Conservation (phyloP, 192 early-diverging fungal genomes). For the Coemansia sp. region DNA sequence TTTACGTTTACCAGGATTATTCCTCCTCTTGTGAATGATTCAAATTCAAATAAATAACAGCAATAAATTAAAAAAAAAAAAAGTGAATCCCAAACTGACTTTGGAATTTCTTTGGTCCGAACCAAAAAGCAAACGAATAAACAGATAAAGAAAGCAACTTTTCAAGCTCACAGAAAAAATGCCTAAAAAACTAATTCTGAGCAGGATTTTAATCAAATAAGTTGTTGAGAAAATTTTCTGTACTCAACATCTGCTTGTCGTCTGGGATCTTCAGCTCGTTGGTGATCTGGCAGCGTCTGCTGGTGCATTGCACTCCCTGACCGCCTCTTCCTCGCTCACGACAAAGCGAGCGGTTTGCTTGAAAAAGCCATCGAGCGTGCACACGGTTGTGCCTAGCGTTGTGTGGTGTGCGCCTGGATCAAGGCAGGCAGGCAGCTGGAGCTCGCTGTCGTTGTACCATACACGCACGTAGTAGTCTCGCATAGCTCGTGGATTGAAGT, state of each 20-base stretch:
- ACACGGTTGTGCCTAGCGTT: conserved; percentile 32
- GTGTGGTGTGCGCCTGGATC: conserved; percentile 54
- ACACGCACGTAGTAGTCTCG: conserved; percentile 57
- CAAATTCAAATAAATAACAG: background rate
- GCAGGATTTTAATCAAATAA: background rate
- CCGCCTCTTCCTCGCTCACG: conserved; percentile 27
- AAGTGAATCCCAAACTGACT: background rate
- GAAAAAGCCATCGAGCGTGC: conserved; percentile 57
- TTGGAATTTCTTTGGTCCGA: background rate
- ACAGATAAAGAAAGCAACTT: background rate
- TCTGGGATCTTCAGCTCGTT: background rate
- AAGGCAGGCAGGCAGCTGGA: conserved; percentile 48
- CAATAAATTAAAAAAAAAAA: background rate
- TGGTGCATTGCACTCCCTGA: conserved; percentile 7
- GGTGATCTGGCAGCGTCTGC: background rate
- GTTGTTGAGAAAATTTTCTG: background rate
- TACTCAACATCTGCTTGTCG: background rate
- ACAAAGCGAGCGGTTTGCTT: conserved; percentile 49
- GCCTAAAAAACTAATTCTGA: background rate
- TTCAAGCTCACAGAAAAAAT: too few species aligned
- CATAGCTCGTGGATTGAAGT: conserved; percentile 28
- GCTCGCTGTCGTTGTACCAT: conserved; percentile 45
- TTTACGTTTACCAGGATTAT: background rate
- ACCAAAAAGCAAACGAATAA: background rate
- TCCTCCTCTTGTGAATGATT: background rate